These are phyloP conservation scores for Harringtonia aguacate DNA, from an alignment of 2,329 filamentous ascomycete genomes.

Conservation along the genomic window DNA sequence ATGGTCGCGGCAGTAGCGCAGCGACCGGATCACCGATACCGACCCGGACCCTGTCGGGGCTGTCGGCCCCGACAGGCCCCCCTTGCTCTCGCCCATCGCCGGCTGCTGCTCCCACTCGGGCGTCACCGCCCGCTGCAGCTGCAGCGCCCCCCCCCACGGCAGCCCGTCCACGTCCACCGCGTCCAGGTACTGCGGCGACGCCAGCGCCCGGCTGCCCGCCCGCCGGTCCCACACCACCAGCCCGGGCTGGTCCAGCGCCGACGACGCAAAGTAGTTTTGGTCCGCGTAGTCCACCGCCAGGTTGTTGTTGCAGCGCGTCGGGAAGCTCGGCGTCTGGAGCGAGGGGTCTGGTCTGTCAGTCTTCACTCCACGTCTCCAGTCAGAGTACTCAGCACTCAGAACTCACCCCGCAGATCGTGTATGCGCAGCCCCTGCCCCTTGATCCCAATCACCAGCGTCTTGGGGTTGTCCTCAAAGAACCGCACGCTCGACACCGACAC, in stretches of 20 bases:
- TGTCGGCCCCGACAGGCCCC: slow-evolving; percentile 16
- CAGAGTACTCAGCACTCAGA: too few species aligned
- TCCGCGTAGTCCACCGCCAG: slow-evolving; percentile 70
- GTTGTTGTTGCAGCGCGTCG: slow-evolving; percentile 58
- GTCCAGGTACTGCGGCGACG: slow-evolving; percentile 43
- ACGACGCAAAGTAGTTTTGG: slow-evolving; percentile 76
- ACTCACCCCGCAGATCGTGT: slow-evolving; percentile 65
- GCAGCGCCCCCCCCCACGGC: slow-evolving; percentile 51
- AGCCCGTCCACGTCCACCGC: slow-evolving; percentile 50
- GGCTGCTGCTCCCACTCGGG: slow-evolving; percentile 33
- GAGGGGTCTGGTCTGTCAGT: slow-evolving; percentile 5
- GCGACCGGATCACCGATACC: slow-evolving; percentile 51
- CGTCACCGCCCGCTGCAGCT: slow-evolving; percentile 46
- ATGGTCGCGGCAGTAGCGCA: slow-evolving; percentile 53
- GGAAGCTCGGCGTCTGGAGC: slow-evolving; percentile 37
- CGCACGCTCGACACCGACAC: slow-evolving; percentile 74
- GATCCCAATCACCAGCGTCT: slow-evolving; percentile 65
- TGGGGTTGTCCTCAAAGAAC: slow-evolving; percentile 69
- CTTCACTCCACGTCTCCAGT: too few species aligned
- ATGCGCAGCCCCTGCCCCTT: slow-evolving; percentile 65
- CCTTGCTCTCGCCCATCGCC: slow-evolving; percentile 34
- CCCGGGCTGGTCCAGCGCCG: slow-evolving; percentile 61
- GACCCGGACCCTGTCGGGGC: too few species aligned
- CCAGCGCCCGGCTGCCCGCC: slow-evolving; percentile 39
- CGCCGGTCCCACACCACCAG: slow-evolving; percentile 73